A percentile compares a stretch with the other conserved stretches of the same genome.
Evolutionary conservation across 352 stramenopile species (phyloP).

Genomic region (Globisporangium uncinulatum): DNA sequence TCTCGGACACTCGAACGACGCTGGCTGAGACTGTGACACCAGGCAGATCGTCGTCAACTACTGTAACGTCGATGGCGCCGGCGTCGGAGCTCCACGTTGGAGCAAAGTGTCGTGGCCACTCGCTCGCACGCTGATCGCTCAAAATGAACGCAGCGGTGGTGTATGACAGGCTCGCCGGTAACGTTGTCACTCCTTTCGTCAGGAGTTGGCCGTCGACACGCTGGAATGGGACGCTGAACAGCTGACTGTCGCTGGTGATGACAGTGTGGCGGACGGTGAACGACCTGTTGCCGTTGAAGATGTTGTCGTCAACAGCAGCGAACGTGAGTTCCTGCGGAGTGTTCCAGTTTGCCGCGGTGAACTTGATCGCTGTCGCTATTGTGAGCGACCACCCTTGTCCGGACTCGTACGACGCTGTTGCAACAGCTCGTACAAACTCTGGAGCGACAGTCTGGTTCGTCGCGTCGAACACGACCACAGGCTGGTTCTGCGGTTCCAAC

Average conservation of each 20-base stretch:
- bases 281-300: constrained; percentile 42
- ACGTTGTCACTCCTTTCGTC: constrained; percentile 12
- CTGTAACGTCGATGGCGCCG: constrained; percentile 27
- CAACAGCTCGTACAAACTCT: constrained; percentile 15
- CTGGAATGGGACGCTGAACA: constrained; percentile 26
- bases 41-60: constrained; percentile 64
- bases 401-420: constrained; percentile 39
- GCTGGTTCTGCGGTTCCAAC: constrained; percentile 16
- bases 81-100: constrained; percentile 25
- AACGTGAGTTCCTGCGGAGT: constrained; percentile 42
- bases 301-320: constrained; percentile 58
- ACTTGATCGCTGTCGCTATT: constrained; percentile 38
- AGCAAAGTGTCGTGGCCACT: constrained; percentile 37
- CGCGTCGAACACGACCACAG: constrained; percentile 35
- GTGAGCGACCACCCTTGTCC: constrained; percentile 23
- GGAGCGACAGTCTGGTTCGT: constrained; percentile 19
- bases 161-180: constrained; percentile 31
- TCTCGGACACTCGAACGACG: constrained; percentile 39
- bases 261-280: constrained; percentile 28
- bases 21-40: constrained; percentile 45
- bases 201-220: constrained; percentile 17
- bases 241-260: constrained; percentile 21
- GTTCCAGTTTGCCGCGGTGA: constrained; percentile 58
- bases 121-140: constrained; percentile 11
- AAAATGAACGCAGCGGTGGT: constrained; percentile 36